Conservation (phyloP, 163 green algal species). For the Scenedesmus sp. region DNA sequence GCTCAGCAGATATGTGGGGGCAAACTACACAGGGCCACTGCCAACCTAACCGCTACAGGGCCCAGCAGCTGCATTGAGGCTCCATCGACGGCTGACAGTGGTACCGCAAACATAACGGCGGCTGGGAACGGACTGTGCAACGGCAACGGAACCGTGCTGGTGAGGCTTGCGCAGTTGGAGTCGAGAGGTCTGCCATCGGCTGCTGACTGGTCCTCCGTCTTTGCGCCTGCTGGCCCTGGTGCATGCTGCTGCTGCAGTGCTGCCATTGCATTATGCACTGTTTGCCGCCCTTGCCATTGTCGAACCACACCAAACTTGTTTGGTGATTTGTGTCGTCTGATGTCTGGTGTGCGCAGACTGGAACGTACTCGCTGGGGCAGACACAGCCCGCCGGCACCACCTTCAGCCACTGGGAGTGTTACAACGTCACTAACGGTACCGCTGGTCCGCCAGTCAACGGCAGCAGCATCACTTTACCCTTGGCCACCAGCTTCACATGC, state of each 20-base stretch:
- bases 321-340: no score
- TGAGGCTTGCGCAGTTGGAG: not conserved
- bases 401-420: conserved; percentile 16
- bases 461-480: not conserved
- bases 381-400: not conserved
- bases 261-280: no score
- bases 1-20: not conserved
- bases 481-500: not conserved
- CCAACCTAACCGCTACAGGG: not conserved
- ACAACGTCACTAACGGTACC: not conserved
- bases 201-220: not conserved
- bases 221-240: no score
- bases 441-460: not conserved
- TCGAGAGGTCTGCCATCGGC: not conserved
- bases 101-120: not conserved
- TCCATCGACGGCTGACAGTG: not conserved
- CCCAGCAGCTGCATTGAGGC: not conserved
- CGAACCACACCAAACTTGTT: no score
- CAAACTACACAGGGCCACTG: not conserved
- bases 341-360: not conserved
- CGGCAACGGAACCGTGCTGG: not conserved
- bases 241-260: no score
- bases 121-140: not conserved
- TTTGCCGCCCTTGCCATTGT: no score
- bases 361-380: not conserved